Evolutionary conservation across 2,329 filamentous ascomycete genomes (phyloP), one percentile per base, ranked within the genome.

Genomic region (Ceratocystis cubensis): DNA sequence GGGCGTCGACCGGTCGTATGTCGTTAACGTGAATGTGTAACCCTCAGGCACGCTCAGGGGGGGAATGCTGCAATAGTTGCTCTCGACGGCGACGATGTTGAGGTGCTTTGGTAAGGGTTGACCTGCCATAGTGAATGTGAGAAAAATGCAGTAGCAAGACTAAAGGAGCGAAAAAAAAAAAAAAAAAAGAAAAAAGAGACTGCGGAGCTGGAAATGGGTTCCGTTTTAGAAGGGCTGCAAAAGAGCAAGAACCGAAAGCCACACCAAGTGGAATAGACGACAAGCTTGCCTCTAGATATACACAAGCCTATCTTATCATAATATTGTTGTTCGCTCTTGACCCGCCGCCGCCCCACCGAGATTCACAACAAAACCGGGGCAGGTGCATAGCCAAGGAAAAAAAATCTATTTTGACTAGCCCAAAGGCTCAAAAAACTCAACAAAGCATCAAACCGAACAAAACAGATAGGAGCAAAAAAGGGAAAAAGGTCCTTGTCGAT

Each of bases 81-180:
- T 64, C 25, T 64, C 61, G 44, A 65, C 65, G 56, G 50, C 61
- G 30, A 65, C 37, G 61, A 69, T 69, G 67, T 67, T 67, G 62
- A 37, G 64, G 63, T 61, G 65, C 48, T 59, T 41, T 50, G 66
- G 65, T 44, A 62, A 63, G 63, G 46, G 46, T 17, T 30, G 53
- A 17, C 25, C 25, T 28, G 53, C 22, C 53, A 57, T 57, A 7
- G 13, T 33, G 28, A 50, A 22, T 48, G 46, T 8, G 46, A 48
- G 20, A 13, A 22, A 25, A 25, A 25, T 4, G 46, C 46, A 8
- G 5, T 3, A 10, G 6, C 46, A 4, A 22, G n/a, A 48, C 20
- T 22, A 8, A 17, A 15, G 37, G 30, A 7, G 30, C 6, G 6
- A 33, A 2, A 33, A 33, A 30, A 41, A 13, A 3, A 10, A 15